phyloP scores from a whole-genome alignment of 495 filamentous ascomycete genomes.

The Daldinia concentrica region DNA sequence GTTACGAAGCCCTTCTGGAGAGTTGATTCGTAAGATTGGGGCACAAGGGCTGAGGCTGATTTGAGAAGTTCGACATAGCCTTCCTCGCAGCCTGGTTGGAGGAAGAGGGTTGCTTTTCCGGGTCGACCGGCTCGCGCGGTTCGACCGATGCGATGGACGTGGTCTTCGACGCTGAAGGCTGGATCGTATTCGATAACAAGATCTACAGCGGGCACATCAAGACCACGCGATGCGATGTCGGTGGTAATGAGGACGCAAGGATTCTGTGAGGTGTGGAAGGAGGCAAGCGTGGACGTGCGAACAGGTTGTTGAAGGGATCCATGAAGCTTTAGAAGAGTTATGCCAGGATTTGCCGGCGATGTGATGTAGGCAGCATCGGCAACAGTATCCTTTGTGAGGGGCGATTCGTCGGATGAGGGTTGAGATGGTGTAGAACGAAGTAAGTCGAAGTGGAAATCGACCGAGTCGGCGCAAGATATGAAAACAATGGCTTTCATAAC shows the following conservation, averaged over 20 bases:
- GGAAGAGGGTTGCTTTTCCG: slow-evolving; percentile 88
- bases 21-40: slow-evolving; percentile 58
- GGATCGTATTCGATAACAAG: slow-evolving; percentile 95
- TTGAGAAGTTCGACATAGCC: slow-evolving; percentile 81
- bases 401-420: slow-evolving; percentile 37
- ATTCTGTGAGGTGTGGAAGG: slow-evolving; percentile 72
- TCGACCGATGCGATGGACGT: slow-evolving; percentile 92
- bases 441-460: slow-evolving; percentile 95
- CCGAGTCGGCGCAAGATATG: slow-evolving; percentile 94
- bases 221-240: slow-evolving; percentile 91
- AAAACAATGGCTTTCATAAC: slow-evolving; percentile 97
- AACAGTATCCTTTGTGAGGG: slow-evolving; percentile 54
- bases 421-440: slow-evolving; percentile 64
- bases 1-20: slow-evolving; percentile 64
- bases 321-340: slow-evolving; percentile 86
- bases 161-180: slow-evolving; percentile 87
- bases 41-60: slow-evolving; percentile 47
- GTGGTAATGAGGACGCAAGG: slow-evolving; percentile 89
- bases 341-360: slow-evolving; percentile 59
- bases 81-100: slow-evolving; percentile 90
- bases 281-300: slow-evolving; percentile 81
- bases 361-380: slow-evolving; percentile 57
- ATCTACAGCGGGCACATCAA: slow-evolving; percentile 94
- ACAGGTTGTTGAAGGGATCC: slow-evolving; percentile 90
- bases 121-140: slow-evolving; percentile 91